Evolutionary conservation across 1,284 basidiomycete species (phyloP).

Genomic region (Cryptococcus floricola): DNA sequence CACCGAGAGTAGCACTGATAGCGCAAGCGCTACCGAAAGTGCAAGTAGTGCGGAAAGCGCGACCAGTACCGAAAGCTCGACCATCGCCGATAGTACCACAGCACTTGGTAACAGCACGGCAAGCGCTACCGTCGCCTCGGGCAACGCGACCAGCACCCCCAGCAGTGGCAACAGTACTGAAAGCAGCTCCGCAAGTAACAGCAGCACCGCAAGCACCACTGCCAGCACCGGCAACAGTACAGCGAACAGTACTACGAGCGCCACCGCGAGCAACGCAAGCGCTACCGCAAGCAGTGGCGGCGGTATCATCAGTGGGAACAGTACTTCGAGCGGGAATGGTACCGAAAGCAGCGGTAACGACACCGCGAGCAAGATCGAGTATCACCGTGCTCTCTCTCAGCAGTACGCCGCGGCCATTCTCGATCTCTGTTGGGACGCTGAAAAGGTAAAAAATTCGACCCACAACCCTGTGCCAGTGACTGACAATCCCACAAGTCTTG

Average conservation of each 20-base stretch:
- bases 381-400: constrained; percentile 60
- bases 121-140: background rate
- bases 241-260: background rate
- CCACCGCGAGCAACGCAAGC: constrained; percentile 7
- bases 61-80: background rate
- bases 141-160: too few species aligned
- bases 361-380: constrained; percentile 37
- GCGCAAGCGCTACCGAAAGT: too few species aligned
- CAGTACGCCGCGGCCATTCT: constrained; percentile 65
- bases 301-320: too few species aligned
- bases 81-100: background rate
- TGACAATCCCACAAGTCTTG: constrained; percentile 44
- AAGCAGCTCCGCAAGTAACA: background rate
- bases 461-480: constrained; percentile 49
- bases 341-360: background rate
- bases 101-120: constrained; percentile 3
- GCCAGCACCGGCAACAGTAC: background rate
- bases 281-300: background rate
- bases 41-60: too few species aligned
- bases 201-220: background rate
- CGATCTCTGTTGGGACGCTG: constrained; percentile 79
- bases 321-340: background rate
- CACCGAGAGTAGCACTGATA: too few species aligned
- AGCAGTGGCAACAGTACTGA: too few species aligned
- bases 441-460: constrained; percentile 49